These are phyloP conservation scores for Teunomyces stri DNA, from an alignment of 805 yeast species.

Conservation along the genomic window DNA sequence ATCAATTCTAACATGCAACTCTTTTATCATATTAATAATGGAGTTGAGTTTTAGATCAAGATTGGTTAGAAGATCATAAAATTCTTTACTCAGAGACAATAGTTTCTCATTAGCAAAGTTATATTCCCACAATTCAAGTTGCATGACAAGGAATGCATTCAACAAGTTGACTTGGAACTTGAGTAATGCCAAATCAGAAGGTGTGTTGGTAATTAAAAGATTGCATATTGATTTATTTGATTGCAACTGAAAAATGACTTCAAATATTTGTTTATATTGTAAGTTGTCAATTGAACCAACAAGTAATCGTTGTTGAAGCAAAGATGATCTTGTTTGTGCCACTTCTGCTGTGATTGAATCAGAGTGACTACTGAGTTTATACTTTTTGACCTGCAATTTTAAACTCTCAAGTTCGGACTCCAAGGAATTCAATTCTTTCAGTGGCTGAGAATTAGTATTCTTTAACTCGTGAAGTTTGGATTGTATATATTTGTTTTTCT, in stretches of 20 bases:
- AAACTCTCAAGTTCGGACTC: conserved; percentile 14
- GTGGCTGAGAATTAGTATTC: background rate
- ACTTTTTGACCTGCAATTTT: conserved; percentile 14
- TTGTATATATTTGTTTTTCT: conserved; percentile 18
- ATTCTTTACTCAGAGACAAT: background rate
- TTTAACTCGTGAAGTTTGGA: conserved; percentile 18
- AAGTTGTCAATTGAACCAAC: background rate
- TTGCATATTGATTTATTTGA: background rate
- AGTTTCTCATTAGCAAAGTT: conserved; percentile 7
- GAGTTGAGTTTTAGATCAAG: background rate
- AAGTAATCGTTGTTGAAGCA: conserved; percentile 6
- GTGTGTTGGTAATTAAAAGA: background rate
- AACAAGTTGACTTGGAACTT: background rate
- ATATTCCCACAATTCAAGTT: conserved; percentile 11
- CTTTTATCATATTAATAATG: background rate
- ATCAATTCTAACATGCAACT: background rate
- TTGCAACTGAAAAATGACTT: conserved; percentile 1
- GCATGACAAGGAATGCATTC: background rate
- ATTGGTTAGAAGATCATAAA: background rate
- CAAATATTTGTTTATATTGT: background rate
- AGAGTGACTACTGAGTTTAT: conserved; percentile 8
- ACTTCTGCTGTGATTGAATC: conserved; percentile 11
- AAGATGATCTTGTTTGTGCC: conserved; percentile 10
- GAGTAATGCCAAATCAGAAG: background rate
- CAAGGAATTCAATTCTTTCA: background rate